Percentiles rank a stretch among this genome's conserved stretches.
These are phyloP conservation scores for Panicum hallii DNA, from an alignment of 202 grass and related monocot genomes.

Conservation along the genomic window DNA sequence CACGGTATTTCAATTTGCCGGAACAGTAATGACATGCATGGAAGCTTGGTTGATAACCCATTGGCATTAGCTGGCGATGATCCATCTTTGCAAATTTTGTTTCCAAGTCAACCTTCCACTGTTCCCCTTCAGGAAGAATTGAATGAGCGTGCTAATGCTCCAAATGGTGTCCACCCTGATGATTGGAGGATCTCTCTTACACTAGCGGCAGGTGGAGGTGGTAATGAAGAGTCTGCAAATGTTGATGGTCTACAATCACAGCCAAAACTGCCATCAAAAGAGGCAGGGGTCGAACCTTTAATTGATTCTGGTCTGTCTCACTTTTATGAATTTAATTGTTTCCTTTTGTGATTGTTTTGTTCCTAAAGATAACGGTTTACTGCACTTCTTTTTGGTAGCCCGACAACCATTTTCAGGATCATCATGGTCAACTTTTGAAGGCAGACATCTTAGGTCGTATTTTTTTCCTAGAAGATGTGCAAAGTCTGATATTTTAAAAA, in stretches of 20 bases:
- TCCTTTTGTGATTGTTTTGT: conserved; percentile 13
- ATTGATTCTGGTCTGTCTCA: conserved; percentile 72
- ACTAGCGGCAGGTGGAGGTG: conserved; percentile 69
- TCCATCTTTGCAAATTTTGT: conserved; percentile 86
- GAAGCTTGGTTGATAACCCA: conserved; percentile 83
- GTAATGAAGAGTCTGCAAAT: conserved; percentile 53
- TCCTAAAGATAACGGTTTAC: conserved; percentile 10
- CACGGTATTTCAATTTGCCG: conserved; percentile 61
- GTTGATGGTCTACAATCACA: conserved; percentile 49
- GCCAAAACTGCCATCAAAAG: conserved; percentile 57
- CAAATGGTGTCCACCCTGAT: conserved; percentile 72
- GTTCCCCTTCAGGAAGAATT: conserved; percentile 65
- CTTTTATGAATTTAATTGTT: conserved; percentile 44
- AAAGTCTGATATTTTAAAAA: conserved; percentile 31
- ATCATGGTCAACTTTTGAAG: conserved; percentile 28
- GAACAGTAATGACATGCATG: conserved; percentile 58
- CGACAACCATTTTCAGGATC: conserved; percentile 30
- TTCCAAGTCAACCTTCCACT: conserved; percentile 80
- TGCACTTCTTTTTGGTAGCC: conserved; percentile 35
- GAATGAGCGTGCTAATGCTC: conserved; percentile 48
- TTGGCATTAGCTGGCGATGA: conserved; percentile 74
- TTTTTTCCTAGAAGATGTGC: conserved; percentile 30
- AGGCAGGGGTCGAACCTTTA: conserved; percentile 43
- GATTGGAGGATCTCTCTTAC: conserved; percentile 93
- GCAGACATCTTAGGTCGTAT: conserved; percentile 43